Evolutionary conservation across 495 filamentous ascomycete species (phyloP).

Genomic region (Aspergillus wentii): DNA sequence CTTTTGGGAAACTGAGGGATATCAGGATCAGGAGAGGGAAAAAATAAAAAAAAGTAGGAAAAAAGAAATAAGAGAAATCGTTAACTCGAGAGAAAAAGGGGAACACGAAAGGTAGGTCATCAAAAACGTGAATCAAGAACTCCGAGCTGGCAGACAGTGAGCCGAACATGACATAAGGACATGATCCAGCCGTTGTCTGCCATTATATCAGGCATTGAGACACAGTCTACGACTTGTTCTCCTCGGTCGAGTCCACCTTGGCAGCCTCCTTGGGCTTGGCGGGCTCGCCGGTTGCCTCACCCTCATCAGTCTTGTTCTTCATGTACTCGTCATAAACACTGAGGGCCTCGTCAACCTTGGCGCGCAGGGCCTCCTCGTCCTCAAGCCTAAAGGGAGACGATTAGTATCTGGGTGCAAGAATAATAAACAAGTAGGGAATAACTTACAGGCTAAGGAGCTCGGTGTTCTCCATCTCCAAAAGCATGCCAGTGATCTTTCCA

Average conservation of each 20-base stretch:
- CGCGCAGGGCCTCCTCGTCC: conserved; percentile 81
- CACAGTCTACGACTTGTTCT: conserved; percentile 42
- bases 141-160: conserved; percentile 21
- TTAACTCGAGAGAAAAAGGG: conserved; percentile 18
- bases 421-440: conserved; percentile 2
- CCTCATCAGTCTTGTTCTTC: conserved; percentile 60
- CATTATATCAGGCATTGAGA: conserved; percentile 16
- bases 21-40: conserved; percentile 40
- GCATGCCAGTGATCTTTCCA: conserved; percentile 99
- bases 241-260: conserved; percentile 38
- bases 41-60: conserved; percentile 10
- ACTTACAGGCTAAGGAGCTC: conserved; percentile 96
- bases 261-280: conserved; percentile 40
- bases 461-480: conserved; percentile 95
- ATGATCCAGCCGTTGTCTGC: background rate
- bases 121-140: conserved; percentile 38
- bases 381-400: conserved; percentile 57
- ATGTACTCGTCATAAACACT: conserved; percentile 97
- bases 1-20: conserved; percentile 47
- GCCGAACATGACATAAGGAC: background rate
- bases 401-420: conserved; percentile 20
- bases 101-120: conserved; percentile 32
- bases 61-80: conserved; percentile 18
- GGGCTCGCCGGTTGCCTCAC: conserved; percentile 28
- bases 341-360: conserved; percentile 96